A percentile compares a stretch with the other conserved stretches of the same genome.
phyloP scores from a whole-genome alignment of 495 filamentous ascomycete species.

The Evansstolkia leycettana region DNA sequence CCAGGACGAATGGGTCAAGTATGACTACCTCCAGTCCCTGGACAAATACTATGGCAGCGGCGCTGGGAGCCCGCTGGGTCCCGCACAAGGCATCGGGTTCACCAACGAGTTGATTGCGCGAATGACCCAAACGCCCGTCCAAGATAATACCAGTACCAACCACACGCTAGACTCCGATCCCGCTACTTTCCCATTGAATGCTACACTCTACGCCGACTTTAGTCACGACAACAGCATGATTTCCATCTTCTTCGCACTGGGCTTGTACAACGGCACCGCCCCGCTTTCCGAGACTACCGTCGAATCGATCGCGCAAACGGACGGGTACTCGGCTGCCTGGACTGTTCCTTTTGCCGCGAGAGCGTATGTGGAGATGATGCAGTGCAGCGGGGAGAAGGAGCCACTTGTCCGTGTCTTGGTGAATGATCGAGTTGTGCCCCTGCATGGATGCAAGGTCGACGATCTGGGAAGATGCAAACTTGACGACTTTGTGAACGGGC shows the following conservation, averaged over 20 bases:
- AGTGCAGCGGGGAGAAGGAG: conserved; percentile 34
- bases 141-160: conserved; percentile 60
- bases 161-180: conserved; percentile 50
- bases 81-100: conserved; percentile 74
- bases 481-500: conserved; percentile 51
- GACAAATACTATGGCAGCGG: conserved; percentile 73
- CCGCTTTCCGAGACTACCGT: conserved; percentile 35
- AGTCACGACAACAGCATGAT: conserved; percentile 81
- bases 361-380: conserved; percentile 77
- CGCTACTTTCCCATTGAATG: conserved; percentile 55
- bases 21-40: conserved; percentile 65
- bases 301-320: conserved; percentile 26
- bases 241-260: conserved; percentile 57
- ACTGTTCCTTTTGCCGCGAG: conserved; percentile 68
- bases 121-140: conserved; percentile 51
- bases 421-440: conserved; percentile 66
- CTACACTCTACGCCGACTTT: conserved; percentile 67
- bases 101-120: conserved; percentile 78
- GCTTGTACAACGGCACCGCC: conserved; percentile 52
- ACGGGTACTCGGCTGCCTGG: conserved; percentile 58
- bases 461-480: conserved; percentile 52
- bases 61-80: conserved; percentile 60
- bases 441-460: conserved; percentile 58
- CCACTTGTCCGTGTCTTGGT: conserved; percentile 66
- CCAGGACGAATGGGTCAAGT: conserved; percentile 53